phyloP scores from a whole-genome alignment of 2,329 filamentous ascomycete species.

The Aspergillus clavatus region DNA sequence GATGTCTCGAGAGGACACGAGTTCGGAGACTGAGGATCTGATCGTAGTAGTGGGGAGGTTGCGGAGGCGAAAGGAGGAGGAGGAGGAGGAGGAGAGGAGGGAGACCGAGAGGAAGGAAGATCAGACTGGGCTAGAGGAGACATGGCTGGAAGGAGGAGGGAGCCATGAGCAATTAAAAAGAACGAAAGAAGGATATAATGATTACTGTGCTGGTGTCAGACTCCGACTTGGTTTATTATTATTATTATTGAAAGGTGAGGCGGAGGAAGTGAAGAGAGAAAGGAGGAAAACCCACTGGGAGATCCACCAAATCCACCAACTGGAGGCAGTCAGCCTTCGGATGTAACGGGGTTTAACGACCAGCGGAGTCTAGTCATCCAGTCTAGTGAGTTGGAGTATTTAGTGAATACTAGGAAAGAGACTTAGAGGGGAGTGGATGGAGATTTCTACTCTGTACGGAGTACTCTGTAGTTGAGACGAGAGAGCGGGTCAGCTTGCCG shows the following conservation, averaged over 20 bases:
- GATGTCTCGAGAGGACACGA: slow-evolving; percentile 18
- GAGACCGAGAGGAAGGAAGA: slow-evolving; percentile 12
- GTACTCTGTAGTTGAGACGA: no score
- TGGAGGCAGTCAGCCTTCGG: slow-evolving; percentile 16
- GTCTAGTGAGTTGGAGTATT: no score
- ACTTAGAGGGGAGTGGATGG: no score
- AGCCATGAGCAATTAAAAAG: slow-evolving; percentile 14
- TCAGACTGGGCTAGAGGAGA: slow-evolving; percentile 11
- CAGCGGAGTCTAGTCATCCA: neutral
- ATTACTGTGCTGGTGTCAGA: neutral
- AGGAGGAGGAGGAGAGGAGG: slow-evolving; percentile 18
- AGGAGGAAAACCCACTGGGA: neutral
- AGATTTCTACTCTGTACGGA: no score
- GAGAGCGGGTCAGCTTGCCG: neutral
- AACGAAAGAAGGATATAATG: neutral
- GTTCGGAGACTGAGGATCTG: slow-evolving; percentile 13
- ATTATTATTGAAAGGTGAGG: neutral
- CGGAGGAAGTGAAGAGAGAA: neutral
- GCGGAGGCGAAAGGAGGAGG: slow-evolving; percentile 20
- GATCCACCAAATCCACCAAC: neutral
- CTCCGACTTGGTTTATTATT: neutral
- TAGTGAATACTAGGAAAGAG: no score
- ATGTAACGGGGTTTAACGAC: slow-evolving; percentile 26
- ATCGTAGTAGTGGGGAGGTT: slow-evolving; percentile 15
- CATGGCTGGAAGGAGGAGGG: slow-evolving; percentile 14